Evolutionary conservation across 2,329 filamentous ascomycete species (phyloP).

Genomic region (Mycosphaerella sp.): DNA sequence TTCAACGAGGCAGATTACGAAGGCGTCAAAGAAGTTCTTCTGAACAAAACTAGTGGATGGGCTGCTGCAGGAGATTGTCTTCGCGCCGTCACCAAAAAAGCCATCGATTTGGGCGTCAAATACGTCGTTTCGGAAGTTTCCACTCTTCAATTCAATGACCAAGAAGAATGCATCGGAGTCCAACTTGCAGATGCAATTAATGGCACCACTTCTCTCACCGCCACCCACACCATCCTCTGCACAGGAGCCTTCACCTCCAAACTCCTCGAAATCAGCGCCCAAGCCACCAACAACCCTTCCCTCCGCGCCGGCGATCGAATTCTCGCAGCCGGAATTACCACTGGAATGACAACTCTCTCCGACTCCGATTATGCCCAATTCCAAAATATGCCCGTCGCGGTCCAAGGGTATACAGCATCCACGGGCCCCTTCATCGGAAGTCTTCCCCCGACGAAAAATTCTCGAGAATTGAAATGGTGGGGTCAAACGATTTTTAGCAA

Average conservation of each 20-base stretch:
- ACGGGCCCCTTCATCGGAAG: slow-evolving; percentile 49
- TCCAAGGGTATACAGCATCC: slow-evolving; percentile 40
- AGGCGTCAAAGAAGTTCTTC: slow-evolving; percentile 52
- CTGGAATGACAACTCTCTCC: slow-evolving; percentile 43
- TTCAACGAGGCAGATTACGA: slow-evolving; percentile 56
- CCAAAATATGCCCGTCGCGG: slow-evolving; percentile 40
- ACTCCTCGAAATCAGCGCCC: slow-evolving; percentile 44
- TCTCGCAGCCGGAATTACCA: slow-evolving; percentile 51
- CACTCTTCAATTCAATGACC: slow-evolving; percentile 41
- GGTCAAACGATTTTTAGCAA: slow-evolving; percentile 55
- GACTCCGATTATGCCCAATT: slow-evolving; percentile 32
- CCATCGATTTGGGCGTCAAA: slow-evolving; percentile 51
- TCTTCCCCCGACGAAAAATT: slow-evolving; percentile 41
- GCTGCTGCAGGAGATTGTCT: slow-evolving; percentile 56
- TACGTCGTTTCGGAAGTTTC: slow-evolving; percentile 51
- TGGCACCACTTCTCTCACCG: slow-evolving; percentile 29
- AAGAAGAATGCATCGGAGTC: slow-evolving; percentile 36
- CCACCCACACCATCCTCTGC: slow-evolving; percentile 36
- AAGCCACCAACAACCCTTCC: slow-evolving; percentile 39
- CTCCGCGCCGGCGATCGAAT: slow-evolving; percentile 50
- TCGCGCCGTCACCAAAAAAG: slow-evolving; percentile 48
- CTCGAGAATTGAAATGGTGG: slow-evolving; percentile 51
- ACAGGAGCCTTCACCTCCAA: slow-evolving; percentile 41
- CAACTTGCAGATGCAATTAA: slow-evolving; percentile 36
- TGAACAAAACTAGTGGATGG: slow-evolving; percentile 58